Evolutionary conservation across 2,329 filamentous ascomycete genomes (phyloP).

Genomic region (Helotiales sp.): DNA sequence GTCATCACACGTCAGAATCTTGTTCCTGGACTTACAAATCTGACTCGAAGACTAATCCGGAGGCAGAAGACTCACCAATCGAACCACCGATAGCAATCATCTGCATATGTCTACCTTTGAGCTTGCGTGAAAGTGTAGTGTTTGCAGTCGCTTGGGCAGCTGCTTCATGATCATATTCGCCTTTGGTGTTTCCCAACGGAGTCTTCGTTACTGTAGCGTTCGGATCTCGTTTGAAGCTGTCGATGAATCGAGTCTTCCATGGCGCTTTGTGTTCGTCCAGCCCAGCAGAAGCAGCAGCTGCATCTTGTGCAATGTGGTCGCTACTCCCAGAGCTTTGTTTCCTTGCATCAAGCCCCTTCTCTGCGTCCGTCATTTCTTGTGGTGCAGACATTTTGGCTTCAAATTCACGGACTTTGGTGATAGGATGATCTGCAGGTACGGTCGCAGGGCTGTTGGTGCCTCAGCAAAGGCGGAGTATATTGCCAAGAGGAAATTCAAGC

Average conservation of each 20-base stretch:
- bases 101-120: constrained; percentile 58
- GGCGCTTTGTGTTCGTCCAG: constrained; percentile 22
- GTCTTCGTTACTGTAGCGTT: constrained; percentile 53
- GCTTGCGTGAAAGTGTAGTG: constrained; percentile 68
- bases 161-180: constrained; percentile 64
- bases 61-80: constrained; percentile 47
- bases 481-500: background rate
- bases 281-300: constrained; percentile 2
- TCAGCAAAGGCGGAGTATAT: background rate
- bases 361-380: background rate
- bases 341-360: background rate
- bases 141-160: constrained; percentile 69
- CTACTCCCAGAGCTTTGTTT: constrained; percentile 3
- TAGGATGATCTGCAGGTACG: background rate
- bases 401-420: background rate
- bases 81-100: constrained; percentile 59
- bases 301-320: background rate
- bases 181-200: constrained; percentile 3
- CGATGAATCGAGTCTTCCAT: constrained; percentile 35
- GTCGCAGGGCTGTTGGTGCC: background rate
- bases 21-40: background rate
- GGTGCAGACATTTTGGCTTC: constrained; percentile 1
- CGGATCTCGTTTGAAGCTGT: constrained; percentile 41
- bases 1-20: constrained; percentile 61
- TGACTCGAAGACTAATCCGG: background rate